Conservation (phyloP, 2,329 filamentous ascomycete species). For the Cladorrhinum sp. region DNA sequence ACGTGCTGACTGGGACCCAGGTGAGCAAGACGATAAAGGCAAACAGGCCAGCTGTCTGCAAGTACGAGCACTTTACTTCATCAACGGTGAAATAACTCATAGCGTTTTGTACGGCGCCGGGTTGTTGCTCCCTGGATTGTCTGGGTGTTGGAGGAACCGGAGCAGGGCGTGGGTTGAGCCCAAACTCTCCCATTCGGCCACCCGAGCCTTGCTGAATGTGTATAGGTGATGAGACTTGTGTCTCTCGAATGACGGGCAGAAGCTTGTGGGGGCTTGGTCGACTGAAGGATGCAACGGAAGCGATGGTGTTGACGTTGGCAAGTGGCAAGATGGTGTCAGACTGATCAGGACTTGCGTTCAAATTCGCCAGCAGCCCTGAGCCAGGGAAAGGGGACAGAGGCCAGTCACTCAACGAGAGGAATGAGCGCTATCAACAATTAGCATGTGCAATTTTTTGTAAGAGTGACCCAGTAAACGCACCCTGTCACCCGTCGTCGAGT, state of each 20-base stretch:
- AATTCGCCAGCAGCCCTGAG: neutral
- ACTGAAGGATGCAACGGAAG: neutral
- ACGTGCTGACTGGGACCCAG: constrained; percentile 18
- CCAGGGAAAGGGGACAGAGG: constrained; percentile 1
- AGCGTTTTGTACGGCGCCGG: neutral
- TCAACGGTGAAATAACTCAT: constrained; percentile 13
- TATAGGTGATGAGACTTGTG: neutral
- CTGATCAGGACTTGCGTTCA: neutral
- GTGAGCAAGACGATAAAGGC: constrained; percentile 17
- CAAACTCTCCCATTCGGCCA: neutral
- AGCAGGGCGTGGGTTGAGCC: constrained; percentile 4
- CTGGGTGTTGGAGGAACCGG: neutral
- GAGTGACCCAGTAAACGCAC: neutral
- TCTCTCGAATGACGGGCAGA: neutral
- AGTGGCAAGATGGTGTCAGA: neutral
- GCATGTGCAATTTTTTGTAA: neutral
- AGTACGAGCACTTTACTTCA: constrained; percentile 18
- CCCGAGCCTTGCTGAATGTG: neutral
- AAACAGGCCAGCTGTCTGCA: constrained; percentile 15
- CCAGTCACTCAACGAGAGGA: constrained; percentile 10
- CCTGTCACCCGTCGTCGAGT: neutral
- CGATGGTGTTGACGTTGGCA: neutral
- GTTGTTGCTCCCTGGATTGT: neutral
- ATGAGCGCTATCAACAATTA: neutral
- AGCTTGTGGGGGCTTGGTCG: neutral